A percentile compares a stretch with the other conserved stretches of the same genome.
These are phyloP conservation scores for Penicillium paxilli DNA, from an alignment of 495 filamentous ascomycete species.

Conservation along the genomic window DNA sequence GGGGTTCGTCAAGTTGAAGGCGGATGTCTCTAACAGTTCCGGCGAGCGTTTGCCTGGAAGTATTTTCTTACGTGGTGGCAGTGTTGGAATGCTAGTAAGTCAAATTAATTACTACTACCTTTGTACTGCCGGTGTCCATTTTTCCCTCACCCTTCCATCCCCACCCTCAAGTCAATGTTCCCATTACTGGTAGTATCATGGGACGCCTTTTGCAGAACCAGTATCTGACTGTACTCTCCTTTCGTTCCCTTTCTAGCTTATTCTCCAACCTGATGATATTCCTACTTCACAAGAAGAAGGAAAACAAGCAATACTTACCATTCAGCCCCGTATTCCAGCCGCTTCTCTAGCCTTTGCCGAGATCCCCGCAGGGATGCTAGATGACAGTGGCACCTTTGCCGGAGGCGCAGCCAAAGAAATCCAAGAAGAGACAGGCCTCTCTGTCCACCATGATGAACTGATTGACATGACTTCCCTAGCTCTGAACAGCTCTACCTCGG, in stretches of 20 bases:
- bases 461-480: conserved; percentile 69
- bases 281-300: conserved; percentile 37
- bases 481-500: conserved; percentile 29
- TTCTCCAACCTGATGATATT: conserved; percentile 72
- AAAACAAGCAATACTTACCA: conserved; percentile 73
- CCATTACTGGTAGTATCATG: no score
- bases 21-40: conserved; percentile 60
- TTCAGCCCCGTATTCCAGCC: conserved; percentile 81
- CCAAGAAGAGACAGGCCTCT: conserved; percentile 73
- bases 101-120: background rate
- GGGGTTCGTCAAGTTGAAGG: conserved; percentile 78
- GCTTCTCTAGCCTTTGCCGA: conserved; percentile 76
- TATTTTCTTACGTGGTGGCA: conserved; percentile 78
- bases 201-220: background rate
- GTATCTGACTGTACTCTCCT: background rate
- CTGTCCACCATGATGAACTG: conserved; percentile 55
- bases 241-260: conserved; percentile 37
- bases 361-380: conserved; percentile 88
- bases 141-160: background rate
- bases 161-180: no score
- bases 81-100: conserved; percentile 76
- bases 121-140: background rate
- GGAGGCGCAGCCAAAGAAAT: conserved; percentile 83
- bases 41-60: conserved; percentile 72
- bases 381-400: conserved; percentile 71